Evolutionary conservation across 2,329 filamentous ascomycete genomes (phyloP).

Genomic region (Hymenoscyphus infarciens): DNA sequence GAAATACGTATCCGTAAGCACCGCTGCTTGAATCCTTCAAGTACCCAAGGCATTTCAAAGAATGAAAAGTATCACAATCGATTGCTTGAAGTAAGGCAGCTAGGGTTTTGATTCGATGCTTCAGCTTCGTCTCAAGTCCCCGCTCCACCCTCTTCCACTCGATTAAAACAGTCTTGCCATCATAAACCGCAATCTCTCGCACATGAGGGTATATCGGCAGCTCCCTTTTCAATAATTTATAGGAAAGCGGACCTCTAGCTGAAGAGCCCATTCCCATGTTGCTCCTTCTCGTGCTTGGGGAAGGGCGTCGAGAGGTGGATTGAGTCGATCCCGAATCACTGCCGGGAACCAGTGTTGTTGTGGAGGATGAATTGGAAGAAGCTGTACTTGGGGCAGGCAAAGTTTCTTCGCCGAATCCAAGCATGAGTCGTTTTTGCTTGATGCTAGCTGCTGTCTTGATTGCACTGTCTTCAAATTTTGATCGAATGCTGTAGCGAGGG

Average conservation of each 20-base stretch:
- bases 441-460: constrained; percentile 14
- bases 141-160: constrained; percentile 20
- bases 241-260: background rate
- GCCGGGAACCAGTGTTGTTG: background rate
- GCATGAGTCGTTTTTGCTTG: constrained; percentile 14
- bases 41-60: constrained; percentile 16
- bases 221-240: constrained; percentile 8
- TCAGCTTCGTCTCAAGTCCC: constrained; percentile 9
- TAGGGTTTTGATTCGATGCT: constrained; percentile 17
- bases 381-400: no score
- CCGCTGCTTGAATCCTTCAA: constrained; percentile 13
- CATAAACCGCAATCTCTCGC: constrained; percentile 17
- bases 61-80: constrained; percentile 14
- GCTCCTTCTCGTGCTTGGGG: background rate
- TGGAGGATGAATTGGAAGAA: background rate
- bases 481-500: background rate
- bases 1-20: constrained; percentile 18
- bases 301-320: no score
- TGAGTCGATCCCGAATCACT: background rate
- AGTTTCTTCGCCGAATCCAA: constrained; percentile 8
- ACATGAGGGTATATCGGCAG: background rate
- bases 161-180: constrained; percentile 16
- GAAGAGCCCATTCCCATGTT: background rate
- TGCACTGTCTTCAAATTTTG: constrained; percentile 5
- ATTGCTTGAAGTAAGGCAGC: constrained; percentile 16